Evolutionary conservation across 768 basidiomycete species (phyloP).

Genomic region (Mrakia blollopis): DNA sequence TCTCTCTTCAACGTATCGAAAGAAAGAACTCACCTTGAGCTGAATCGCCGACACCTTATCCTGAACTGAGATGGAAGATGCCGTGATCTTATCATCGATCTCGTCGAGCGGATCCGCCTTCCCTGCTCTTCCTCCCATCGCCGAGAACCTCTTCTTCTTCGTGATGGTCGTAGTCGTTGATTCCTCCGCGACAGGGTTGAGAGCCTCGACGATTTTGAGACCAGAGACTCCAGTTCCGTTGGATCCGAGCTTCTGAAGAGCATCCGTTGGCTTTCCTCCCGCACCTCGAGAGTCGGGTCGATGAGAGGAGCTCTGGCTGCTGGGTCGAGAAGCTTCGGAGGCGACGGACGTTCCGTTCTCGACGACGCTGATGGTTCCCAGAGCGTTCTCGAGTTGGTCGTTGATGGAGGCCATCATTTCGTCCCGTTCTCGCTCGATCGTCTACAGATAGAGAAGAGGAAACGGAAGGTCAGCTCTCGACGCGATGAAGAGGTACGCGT

Average conservation of each 20-base stretch:
- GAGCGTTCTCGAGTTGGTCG: constrained; percentile 38
- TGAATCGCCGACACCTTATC: constrained; percentile 85
- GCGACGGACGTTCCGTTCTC: constrained; percentile 6
- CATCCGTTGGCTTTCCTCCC: constrained; percentile 58
- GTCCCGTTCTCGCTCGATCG: constrained; percentile 43
- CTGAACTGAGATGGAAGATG: neutral
- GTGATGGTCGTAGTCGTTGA: constrained; percentile 41
- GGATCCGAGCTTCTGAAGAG: constrained; percentile 48
- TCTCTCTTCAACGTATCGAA: neutral
- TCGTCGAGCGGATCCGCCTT: constrained; percentile 79
- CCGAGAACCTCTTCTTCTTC: constrained; percentile 28
- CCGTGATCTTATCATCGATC: constrained; percentile 76
- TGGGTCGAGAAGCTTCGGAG: constrained; percentile 20
- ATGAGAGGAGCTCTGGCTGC: constrained; percentile 1
- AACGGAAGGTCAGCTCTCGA: constrained; percentile 11
- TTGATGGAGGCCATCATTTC: constrained; percentile 42
- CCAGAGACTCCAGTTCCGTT: neutral
- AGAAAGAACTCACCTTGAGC: constrained; percentile 66
- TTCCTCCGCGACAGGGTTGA: constrained; percentile 16
- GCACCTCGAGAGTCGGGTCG: constrained; percentile 43
- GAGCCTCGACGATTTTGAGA: constrained; percentile 35
- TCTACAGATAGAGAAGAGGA: constrained; percentile 36
- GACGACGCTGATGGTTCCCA: constrained; percentile 31
- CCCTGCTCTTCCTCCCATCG: constrained; percentile 53
- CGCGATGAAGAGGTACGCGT: neutral